phyloP scores from a whole-genome alignment of 176 grass and related monocot genomes.

The Cymbopogon citratus region DNA sequence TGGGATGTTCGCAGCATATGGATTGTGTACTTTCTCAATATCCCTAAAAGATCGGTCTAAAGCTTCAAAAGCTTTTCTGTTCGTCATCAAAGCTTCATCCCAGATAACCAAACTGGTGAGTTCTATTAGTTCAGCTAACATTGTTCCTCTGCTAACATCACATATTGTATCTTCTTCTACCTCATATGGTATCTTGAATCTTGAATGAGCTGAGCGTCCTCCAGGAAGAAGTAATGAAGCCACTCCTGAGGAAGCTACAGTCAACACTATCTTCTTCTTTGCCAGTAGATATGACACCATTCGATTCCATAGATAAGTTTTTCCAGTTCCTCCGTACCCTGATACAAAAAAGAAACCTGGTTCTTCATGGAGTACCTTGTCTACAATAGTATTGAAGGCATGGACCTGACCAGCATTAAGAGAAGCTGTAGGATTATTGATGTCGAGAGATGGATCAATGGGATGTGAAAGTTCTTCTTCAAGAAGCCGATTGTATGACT shows the following conservation, averaged over 20 bases:
- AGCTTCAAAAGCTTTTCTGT: not conserved
- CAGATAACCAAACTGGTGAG: not conserved
- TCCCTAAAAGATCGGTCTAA: not conserved
- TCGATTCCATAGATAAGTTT: too few species aligned
- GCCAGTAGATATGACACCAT: too few species aligned
- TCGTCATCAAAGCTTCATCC: not conserved
- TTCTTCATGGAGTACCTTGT: accelerated
- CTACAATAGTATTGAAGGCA: too few species aligned
- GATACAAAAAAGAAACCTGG: too few species aligned
- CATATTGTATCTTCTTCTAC: not conserved
- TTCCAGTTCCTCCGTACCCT: too few species aligned
- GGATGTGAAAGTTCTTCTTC: too few species aligned
- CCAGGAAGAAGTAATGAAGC: not conserved
- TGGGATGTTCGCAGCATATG: accelerated
- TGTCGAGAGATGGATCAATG: too few species aligned
- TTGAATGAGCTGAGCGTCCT: not conserved
- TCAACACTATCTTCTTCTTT: not conserved
- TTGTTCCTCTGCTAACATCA: not conserved
- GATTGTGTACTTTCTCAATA: accelerated
- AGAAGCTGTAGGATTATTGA: too few species aligned
- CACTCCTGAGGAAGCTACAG: not conserved
- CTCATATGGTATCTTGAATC: constrained; percentile 23
- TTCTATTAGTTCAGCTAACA: not conserved
- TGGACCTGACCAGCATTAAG: too few species aligned
- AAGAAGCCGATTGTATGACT: too few species aligned